Conservation (phyloP, 768 basidiomycete species). For the Tricholoma sp. region DNA sequence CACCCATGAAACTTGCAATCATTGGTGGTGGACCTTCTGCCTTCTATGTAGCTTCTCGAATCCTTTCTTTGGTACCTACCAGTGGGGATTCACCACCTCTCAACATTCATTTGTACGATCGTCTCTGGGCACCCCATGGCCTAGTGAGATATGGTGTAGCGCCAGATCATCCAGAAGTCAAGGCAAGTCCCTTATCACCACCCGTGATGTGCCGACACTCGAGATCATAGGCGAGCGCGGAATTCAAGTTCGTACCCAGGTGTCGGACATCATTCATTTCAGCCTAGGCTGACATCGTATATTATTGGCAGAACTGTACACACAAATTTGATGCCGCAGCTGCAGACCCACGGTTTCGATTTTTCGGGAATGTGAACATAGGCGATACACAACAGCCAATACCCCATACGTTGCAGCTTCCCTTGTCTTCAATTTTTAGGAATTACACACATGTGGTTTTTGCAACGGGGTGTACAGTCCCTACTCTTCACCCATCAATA, state of each 20-base stretch:
- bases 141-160: conserved; percentile 95
- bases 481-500: conserved; percentile 51
- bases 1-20: conserved; percentile 70
- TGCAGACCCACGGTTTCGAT: conserved; percentile 72
- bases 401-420: conserved; percentile 49
- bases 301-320: conserved; percentile 73
- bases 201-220: background rate
- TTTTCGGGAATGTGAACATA: conserved; percentile 88
- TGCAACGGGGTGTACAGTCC: conserved; percentile 77
- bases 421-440: conserved; percentile 53
- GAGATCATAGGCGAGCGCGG: background rate
- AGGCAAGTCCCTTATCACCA: conserved; percentile 41
- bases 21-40: conserved; percentile 96
- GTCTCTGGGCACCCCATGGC: conserved; percentile 92
- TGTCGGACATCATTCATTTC: conserved; percentile 3
- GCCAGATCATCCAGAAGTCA: conserved; percentile 98
- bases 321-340: conserved; percentile 89
- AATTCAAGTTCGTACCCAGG: conserved; percentile 8
- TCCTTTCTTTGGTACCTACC: conserved; percentile 60
- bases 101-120: conserved; percentile 84
- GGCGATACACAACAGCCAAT: conserved; percentile 34
- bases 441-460: conserved; percentile 86
- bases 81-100: conserved; percentile 21
- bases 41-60: conserved; percentile 86
- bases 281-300: background rate